These are phyloP conservation scores for Chlamydomonas sp. DNA, from an alignment of 139 green algal genomes.

Conservation along the genomic window DNA sequence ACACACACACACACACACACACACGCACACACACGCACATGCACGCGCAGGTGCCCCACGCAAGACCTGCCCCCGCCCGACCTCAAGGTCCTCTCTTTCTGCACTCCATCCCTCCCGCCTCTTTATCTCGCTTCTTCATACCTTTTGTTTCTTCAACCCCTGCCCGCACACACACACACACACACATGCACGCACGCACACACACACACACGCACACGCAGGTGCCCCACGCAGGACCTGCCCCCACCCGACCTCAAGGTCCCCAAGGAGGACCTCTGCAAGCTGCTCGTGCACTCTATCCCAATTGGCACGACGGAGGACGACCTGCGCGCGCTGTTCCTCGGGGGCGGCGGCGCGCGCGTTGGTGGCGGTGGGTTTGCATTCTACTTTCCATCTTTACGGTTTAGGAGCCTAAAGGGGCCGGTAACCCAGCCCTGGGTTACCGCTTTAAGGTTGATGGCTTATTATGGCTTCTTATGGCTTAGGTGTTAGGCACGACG, in stretches of 20 bases:
- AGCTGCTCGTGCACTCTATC: constrained; percentile 44
- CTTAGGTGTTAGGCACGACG: no score
- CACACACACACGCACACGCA: no score
- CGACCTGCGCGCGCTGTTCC: constrained; percentile 3
- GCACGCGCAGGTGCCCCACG: constrained; percentile 17
- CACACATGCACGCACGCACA: no score
- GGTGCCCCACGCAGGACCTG: neutral
- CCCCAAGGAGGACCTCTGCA: constrained; percentile 28
- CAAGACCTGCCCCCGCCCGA: constrained; percentile 26
- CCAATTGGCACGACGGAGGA: constrained; percentile 10
- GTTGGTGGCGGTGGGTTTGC: neutral
- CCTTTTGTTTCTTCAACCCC: no score
- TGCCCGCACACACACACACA: no score
- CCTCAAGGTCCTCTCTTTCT: constrained; percentile 20
- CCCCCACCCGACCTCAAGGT: constrained; percentile 18
- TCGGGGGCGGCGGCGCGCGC: neutral
- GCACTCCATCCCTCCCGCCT: neutral
- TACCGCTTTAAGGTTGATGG: no score
- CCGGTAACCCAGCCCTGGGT: no score
- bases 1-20: no score
- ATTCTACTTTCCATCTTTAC: no score
- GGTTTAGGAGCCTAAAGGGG: no score
- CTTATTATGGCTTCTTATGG: no score
- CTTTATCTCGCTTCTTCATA: neutral
- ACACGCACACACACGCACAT: no score